Percentiles rank a stretch among this genome's conserved stretches.
Evolutionary conservation across 106 monocot genomes (phyloP).

Genomic region (Apostasia ramifera): DNA sequence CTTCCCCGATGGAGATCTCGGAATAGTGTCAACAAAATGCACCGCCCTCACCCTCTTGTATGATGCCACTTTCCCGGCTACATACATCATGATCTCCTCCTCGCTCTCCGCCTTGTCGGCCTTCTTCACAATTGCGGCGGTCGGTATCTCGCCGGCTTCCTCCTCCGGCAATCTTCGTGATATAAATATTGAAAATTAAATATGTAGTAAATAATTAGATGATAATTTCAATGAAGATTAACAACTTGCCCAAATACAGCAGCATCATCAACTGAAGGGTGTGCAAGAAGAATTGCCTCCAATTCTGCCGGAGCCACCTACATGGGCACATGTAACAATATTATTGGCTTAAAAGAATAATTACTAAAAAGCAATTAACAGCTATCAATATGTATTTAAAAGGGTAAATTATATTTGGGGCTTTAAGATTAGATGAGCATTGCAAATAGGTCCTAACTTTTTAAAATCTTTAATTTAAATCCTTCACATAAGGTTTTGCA

Average conservation of each 20-base stretch:
- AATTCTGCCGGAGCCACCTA: slow-evolving; percentile 96
- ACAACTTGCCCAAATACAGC: slow-evolving; percentile 65
- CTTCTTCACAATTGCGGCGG: slow-evolving; percentile 67
- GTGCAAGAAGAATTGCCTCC: slow-evolving; percentile 74
- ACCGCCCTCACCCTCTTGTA: slow-evolving; percentile 68
- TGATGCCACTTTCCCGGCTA: slow-evolving; percentile 68
- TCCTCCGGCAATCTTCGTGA: slow-evolving; percentile 58
- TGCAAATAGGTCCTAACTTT: too few relatives aligned
- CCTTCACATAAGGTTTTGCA: too few relatives aligned
- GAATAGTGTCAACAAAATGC: slow-evolving; percentile 65
- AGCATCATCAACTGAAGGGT: slow-evolving; percentile 71
- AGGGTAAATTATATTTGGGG: too few relatives aligned
- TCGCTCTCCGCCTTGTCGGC: slow-evolving; percentile 34
- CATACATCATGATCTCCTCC: slow-evolving; percentile 58
- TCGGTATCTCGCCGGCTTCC: slow-evolving; percentile 85
- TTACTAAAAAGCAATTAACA: too few relatives aligned
- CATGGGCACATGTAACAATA: not conserved
- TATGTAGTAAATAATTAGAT: not conserved
- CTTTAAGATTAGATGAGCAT: too few relatives aligned
- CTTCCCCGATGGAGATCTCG: slow-evolving; percentile 81
- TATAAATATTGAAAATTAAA: not conserved
- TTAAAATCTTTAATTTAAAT: too few relatives aligned
- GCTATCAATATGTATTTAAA: too few relatives aligned
- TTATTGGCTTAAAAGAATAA: too few relatives aligned
- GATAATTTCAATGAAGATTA: not conserved